Evolutionary conservation across 345 rosid genomes (phyloP).

Genomic region (Abelmoschus esculentus): DNA sequence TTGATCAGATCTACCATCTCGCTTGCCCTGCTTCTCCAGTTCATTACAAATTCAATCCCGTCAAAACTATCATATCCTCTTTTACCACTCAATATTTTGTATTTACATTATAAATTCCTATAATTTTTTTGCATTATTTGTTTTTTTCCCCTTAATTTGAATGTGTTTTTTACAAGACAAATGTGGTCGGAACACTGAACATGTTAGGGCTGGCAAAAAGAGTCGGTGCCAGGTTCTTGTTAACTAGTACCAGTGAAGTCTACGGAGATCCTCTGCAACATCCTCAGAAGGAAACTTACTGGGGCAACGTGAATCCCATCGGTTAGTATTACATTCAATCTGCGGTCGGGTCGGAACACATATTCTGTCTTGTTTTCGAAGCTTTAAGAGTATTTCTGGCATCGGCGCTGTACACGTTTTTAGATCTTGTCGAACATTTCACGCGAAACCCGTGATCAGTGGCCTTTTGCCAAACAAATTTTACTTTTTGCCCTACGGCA

Average conservation of each 20-base stretch:
- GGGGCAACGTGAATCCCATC: slow-evolving; percentile 99
- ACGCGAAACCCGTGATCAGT: no score
- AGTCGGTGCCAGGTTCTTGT: slow-evolving; percentile 81
- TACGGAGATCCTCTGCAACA: slow-evolving; percentile 99
- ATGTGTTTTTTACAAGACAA: slow-evolving; percentile 51
- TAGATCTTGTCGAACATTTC: no score
- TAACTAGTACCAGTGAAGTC: slow-evolving; percentile 96
- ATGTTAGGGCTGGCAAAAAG: slow-evolving; percentile 94
- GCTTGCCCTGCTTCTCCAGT: slow-evolving; percentile 99
- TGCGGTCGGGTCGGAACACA: no score
- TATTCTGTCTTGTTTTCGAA: no score
- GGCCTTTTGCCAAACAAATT: no score
- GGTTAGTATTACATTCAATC: slow-evolving; percentile 26
- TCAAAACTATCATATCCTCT: slow-evolving; percentile 84
- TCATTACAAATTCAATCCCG: slow-evolving; percentile 94
- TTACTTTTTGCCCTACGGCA: no score
- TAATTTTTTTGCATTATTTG: not conserved
- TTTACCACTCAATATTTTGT: not conserved
- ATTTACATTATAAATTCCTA: not conserved
- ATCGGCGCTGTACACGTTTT: no score
- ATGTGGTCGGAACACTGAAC: slow-evolving; percentile 90
- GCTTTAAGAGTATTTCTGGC: no score
- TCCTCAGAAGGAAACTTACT: slow-evolving; percentile 97
- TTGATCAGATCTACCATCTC: slow-evolving; percentile 98
- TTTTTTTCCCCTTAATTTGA: slow-evolving; percentile 22